Evolutionary conservation across 176 grass and related monocot species (phyloP).

Genomic region (Ensete glaucum): DNA sequence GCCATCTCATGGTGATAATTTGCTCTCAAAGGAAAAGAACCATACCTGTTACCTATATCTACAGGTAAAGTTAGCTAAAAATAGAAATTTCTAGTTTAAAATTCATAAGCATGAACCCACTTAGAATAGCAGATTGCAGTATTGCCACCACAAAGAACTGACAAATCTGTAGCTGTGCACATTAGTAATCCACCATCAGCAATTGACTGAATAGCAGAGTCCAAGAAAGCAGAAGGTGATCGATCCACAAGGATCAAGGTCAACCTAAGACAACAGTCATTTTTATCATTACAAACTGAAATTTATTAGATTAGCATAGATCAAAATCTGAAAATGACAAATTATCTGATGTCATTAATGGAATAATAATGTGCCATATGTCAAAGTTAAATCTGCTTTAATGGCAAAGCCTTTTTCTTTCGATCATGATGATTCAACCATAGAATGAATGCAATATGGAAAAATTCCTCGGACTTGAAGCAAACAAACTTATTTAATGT

Average conservation of each 20-base stretch:
- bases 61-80: slow-evolving; percentile 20
- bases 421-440: too few relatives aligned
- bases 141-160: slow-evolving; percentile 84
- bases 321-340: too few relatives aligned
- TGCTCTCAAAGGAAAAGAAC: slow-evolving; percentile 79
- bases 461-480: too few relatives aligned
- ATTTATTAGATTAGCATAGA: too few relatives aligned
- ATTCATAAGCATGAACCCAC: slow-evolving; percentile 32
- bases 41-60: slow-evolving; percentile 56
- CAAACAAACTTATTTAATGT: too few relatives aligned
- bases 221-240: slow-evolving; percentile 80
- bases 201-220: slow-evolving; percentile 85
- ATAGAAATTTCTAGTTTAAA: not conserved
- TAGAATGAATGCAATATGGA: too few relatives aligned
- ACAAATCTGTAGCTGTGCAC: slow-evolving; percentile 97
- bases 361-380: too few relatives aligned
- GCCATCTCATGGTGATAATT: slow-evolving; percentile 98
- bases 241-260: slow-evolving; percentile 94
- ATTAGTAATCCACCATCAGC: slow-evolving; percentile 82
- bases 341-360: too few relatives aligned
- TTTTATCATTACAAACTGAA: too few relatives aligned
- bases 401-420: too few relatives aligned
- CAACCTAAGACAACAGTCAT: slow-evolving; percentile 31
- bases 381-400: too few relatives aligned
- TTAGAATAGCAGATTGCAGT: slow-evolving; percentile 92